A percentile compares a stretch with the other conserved stretches of the same genome.
These are phyloP conservation scores for Penicillium steckii DNA, from an alignment of 495 filamentous ascomycete genomes.

Conservation along the genomic window DNA sequence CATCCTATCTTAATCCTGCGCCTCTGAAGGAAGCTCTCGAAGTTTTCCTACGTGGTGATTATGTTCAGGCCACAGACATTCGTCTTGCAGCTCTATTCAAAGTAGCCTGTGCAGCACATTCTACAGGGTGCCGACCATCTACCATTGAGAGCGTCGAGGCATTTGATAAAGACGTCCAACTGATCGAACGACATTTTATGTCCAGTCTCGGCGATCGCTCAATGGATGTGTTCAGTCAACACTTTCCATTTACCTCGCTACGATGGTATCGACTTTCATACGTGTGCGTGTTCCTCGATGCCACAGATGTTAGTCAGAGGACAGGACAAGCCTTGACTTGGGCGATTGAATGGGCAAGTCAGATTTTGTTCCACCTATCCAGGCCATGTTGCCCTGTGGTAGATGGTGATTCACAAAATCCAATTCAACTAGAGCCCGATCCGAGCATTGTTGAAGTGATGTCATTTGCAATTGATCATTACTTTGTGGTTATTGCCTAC, in stretches of 20 bases:
- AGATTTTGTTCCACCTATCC: slow-evolving; percentile 1
- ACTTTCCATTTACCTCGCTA: slow-evolving; percentile 3
- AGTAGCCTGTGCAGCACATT: slow-evolving; percentile 1
- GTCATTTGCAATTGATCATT: slow-evolving; percentile 6
- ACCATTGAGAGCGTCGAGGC: slow-evolving; percentile 95
- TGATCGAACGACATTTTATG: background rate
- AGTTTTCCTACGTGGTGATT: background rate
- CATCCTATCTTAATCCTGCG: slow-evolving; percentile 2
- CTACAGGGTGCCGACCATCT: background rate
- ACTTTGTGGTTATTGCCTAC: slow-evolving; percentile 4
- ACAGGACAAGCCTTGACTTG: slow-evolving; percentile 3
- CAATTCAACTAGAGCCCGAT: slow-evolving; percentile 1
- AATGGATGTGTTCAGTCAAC: background rate
- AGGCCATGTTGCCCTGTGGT: background rate
- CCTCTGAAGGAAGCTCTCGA: background rate
- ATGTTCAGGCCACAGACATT: background rate
- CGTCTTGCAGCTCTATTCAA: background rate
- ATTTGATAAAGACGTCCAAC: slow-evolving; percentile 62
- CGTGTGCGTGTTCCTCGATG: slow-evolving; percentile 3
- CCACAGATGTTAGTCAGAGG: background rate
- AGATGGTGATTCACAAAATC: background rate
- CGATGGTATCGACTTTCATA: slow-evolving; percentile 4
- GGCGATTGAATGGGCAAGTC: slow-evolving; percentile 5
- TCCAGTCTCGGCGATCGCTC: background rate
- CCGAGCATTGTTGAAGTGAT: background rate